Percentiles rank a stretch among this genome's conserved stretches.
phyloP scores from a whole-genome alignment of 23 red algal genomes.

The Gracilaria vermiculophylla region DNA sequence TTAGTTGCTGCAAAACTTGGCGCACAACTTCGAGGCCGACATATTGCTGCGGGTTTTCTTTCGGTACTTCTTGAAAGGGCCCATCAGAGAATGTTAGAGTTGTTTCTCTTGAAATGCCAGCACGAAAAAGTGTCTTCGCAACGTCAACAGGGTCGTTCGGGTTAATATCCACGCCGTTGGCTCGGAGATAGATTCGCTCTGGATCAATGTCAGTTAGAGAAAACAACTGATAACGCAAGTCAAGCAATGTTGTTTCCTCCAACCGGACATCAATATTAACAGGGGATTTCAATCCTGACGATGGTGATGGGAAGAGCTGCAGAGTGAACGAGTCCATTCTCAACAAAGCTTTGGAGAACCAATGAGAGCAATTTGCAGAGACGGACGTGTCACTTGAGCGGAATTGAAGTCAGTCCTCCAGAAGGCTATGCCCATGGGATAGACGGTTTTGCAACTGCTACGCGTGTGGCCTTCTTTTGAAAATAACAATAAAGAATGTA shows the following conservation, averaged over 20 bases:
- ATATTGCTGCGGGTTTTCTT: background rate
- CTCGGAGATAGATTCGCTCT: conserved; percentile 11
- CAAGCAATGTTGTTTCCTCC: conserved; percentile 10
- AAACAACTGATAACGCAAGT: conserved; percentile 49
- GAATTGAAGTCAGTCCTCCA: too few species aligned
- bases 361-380: too few species aligned
- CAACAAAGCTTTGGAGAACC: too few species aligned
- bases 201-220: conserved; percentile 63
- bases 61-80: background rate
- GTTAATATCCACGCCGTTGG: background rate
- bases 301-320: background rate
- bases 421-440: too few species aligned
- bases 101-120: background rate
- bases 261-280: background rate
- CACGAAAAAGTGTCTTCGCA: background rate
- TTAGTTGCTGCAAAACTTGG: background rate
- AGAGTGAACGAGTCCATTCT: background rate
- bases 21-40: background rate
- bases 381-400: too few species aligned
- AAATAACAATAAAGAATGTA: too few species aligned
- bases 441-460: too few species aligned
- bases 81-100: background rate
- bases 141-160: conserved; percentile 12
- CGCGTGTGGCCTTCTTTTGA: too few species aligned
- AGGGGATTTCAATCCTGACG: background rate